A percentile compares a stretch with the other conserved stretches of the same genome.
These are phyloP conservation scores for Fusarium anthophilum DNA, from an alignment of 2,329 filamentous ascomycete species.

Conservation along the genomic window DNA sequence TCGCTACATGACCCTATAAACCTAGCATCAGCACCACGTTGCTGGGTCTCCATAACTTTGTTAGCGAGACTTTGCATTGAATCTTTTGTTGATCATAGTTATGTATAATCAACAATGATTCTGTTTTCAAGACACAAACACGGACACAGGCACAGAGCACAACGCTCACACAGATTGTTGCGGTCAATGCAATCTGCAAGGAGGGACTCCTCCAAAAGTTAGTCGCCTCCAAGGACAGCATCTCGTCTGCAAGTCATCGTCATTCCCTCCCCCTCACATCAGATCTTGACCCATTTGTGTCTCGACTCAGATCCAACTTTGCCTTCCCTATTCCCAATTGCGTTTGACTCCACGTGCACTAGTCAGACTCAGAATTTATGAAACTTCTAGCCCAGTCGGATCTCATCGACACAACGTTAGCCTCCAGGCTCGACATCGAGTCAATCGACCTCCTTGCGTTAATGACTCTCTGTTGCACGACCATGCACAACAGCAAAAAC, in stretches of 20 bases:
- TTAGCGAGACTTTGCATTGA: background rate
- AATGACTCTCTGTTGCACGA: conserved; percentile 10
- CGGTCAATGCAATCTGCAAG: background rate
- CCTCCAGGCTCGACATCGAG: conserved; percentile 1
- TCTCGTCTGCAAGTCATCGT: conserved; percentile 19
- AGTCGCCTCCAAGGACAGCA: background rate
- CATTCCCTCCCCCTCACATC: conserved; percentile 26
- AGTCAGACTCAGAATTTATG: conserved; percentile 22
- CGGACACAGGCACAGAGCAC: background rate
- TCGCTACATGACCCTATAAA: conserved; percentile 12
- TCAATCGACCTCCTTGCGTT: conserved; percentile 21
- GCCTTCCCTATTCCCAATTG: conserved; percentile 14
- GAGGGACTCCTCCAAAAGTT: background rate
- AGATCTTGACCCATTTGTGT: conserved; percentile 22
- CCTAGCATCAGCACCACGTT: conserved; percentile 18
- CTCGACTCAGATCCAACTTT: conserved; percentile 25
- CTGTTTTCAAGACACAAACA: background rate
- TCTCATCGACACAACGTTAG: conserved; percentile 1
- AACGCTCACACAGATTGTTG: background rate
- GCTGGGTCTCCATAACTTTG: conserved; percentile 1
- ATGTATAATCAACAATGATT: background rate
- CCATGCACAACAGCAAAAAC: conserved; percentile 13
- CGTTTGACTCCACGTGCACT: conserved; percentile 36
- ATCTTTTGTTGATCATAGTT: background rate
- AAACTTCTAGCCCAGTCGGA: conserved; percentile 30